A percentile compares a stretch with the other conserved stretches of the same genome.
Evolutionary conservation across 78 protist species (phyloP).

Genomic region (Dictyostelium discoideum): dicty_2.7 NC_007090.3:1543501-1544000

Average conservation of each 20-base stretch:
- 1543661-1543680: constrained; percentile 80
- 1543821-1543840: constrained; percentile 95
- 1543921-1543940: constrained; percentile 82
- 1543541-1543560: constrained; percentile 84
- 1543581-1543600: constrained; percentile 94
- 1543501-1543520: constrained; percentile 94
- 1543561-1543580: constrained; percentile 81
- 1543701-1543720: constrained; percentile 84
- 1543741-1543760: constrained; percentile 92
- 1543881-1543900: constrained; percentile 92
- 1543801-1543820: constrained; percentile 93
- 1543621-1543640: constrained; percentile 89
- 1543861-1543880: constrained; percentile 82
- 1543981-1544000: constrained; percentile 84
- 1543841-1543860: constrained; percentile 96
- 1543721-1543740: constrained; percentile 93
- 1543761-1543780: constrained; percentile 93
- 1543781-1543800: constrained; percentile 82
- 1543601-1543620: constrained; percentile 95
- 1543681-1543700: constrained; percentile 90
- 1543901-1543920: constrained; percentile 96
- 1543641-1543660: constrained; percentile 86
- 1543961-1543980: constrained; percentile 91
- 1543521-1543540: constrained; percentile 74
- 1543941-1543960: constrained; percentile 78